phyloP scores from a whole-genome alignment of 169 alveolate species.

The Perkinsus olseni region DNA sequence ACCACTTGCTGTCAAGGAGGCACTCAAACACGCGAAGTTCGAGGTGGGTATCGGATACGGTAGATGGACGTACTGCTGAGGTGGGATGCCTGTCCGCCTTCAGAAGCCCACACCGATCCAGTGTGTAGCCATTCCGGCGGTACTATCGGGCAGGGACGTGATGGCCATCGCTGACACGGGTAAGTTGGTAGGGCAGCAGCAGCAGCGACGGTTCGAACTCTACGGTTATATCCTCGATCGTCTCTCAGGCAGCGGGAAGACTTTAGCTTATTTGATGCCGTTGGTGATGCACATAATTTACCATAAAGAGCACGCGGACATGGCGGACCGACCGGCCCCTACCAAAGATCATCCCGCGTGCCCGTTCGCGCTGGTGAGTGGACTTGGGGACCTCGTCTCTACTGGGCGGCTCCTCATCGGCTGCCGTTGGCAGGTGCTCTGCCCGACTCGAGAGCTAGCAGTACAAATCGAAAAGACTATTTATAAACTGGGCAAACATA shows the following conservation, averaged over 20 bases:
- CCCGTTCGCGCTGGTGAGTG: conserved; percentile 44
- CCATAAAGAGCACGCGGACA: background rate
- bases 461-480: background rate
- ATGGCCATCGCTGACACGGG: conserved; percentile 74
- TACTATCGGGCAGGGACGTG: conserved; percentile 66
- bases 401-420: background rate
- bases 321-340: background rate
- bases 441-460: conserved; percentile 75
- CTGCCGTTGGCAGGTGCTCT: conserved; percentile 3
- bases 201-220: background rate
- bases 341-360: background rate
- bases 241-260: conserved; percentile 63
- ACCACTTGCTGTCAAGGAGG: background rate
- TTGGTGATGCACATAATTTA: conserved; percentile 49
- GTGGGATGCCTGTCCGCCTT: background rate
- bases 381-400: too few relatives aligned
- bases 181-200: background rate
- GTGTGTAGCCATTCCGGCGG: conserved; percentile 73
- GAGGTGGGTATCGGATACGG: background rate
- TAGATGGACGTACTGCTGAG: too few relatives aligned
- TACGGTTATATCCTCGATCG: background rate
- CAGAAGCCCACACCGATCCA: conserved; percentile 69
- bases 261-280: conserved; percentile 68
- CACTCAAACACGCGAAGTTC: background rate
- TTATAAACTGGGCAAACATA: background rate